A percentile compares a stretch with the other conserved stretches of the same genome.
Evolutionary conservation across 768 basidiomycete genomes (phyloP).

Genomic region (Naganishia vaughanmartiniae): DNA sequence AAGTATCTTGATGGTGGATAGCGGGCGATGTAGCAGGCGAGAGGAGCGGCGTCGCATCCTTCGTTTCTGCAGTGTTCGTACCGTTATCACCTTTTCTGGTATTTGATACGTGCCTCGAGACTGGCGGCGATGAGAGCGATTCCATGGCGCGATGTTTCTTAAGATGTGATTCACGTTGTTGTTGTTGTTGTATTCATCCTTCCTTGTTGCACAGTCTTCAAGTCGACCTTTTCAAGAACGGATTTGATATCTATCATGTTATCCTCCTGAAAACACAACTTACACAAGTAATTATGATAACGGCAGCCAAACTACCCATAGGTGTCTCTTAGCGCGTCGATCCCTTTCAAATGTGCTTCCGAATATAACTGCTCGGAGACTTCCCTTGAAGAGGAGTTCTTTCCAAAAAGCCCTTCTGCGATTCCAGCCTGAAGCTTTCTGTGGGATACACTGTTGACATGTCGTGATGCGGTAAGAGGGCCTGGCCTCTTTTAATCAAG

Average conservation of each 20-base stretch:
- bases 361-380: background rate
- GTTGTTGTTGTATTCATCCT: background rate
- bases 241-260: background rate
- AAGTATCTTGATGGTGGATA: background rate
- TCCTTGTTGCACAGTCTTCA: too few species aligned
- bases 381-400: too few species aligned
- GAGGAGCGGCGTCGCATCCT: background rate
- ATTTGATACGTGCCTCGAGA: background rate
- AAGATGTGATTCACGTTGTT: background rate
- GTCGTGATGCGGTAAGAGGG: too few species aligned
- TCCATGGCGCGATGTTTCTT: background rate
- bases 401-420: background rate
- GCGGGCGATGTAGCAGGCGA: background rate
- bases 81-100: background rate
- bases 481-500: too few species aligned
- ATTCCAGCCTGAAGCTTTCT: background rate
- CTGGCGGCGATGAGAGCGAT: slow-evolving; percentile 5
- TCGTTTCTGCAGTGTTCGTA: background rate
- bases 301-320: background rate
- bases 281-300: background rate
- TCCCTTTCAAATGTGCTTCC: slow-evolving; percentile 18
- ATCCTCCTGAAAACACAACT: background rate
- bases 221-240: too few species aligned
- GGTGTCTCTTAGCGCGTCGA: slow-evolving; percentile 5
- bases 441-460: too few species aligned